Evolutionary conservation across 75 land plant genomes (phyloP), one percentile per base, ranked within the genome.

Genomic region (Azolla pinnata): DNA sequence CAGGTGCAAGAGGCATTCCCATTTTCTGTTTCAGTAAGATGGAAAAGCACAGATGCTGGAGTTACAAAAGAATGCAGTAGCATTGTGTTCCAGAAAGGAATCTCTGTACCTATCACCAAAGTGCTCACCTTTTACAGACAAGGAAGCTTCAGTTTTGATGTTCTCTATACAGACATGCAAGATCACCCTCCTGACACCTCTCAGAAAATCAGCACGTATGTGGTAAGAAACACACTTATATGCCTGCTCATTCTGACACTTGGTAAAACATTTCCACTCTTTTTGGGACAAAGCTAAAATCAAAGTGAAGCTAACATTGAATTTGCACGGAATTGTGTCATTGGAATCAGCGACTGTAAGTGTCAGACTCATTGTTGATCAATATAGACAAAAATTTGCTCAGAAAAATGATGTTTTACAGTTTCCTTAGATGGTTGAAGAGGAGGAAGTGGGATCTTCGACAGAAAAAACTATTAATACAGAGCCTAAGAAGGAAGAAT

Each of bases 1-100:
- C 83, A 90, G 96, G 98, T 93, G 10, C 80, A 85, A 69, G 98
- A 93, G 54, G 69, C 74, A 10, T 75, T 76, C 67, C 90, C 95
- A 10, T 93, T 79, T 60, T 76, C 96, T 7, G 74, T 93, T 47
- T 88, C 79, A 5, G 62, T 93, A 32, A 56, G 78, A 19, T 75
- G 74, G 65, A 84, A 80, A 49, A 87, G 81, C 57, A 73, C 74
- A 33, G 54, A 61, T 31, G 70, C 61, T 31, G 59, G 33, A 18
- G 61, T 49, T 67, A 21, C 69, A 54, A 65, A 51, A 56, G 44
- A 52, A 57, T 30, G 68, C 8, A 60, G 58, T 58, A 68, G 38
- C 33, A 54, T 83, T 17, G 57, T 88, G 27, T 93, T 93, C 62
- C 77, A 70, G 5, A 85, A 71, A 51, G 96, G 90, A 16, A 80